Base-by-base conservation (phyloP, 108 stramenopile species). In the Pseudonitzschia pungens region DNA sequence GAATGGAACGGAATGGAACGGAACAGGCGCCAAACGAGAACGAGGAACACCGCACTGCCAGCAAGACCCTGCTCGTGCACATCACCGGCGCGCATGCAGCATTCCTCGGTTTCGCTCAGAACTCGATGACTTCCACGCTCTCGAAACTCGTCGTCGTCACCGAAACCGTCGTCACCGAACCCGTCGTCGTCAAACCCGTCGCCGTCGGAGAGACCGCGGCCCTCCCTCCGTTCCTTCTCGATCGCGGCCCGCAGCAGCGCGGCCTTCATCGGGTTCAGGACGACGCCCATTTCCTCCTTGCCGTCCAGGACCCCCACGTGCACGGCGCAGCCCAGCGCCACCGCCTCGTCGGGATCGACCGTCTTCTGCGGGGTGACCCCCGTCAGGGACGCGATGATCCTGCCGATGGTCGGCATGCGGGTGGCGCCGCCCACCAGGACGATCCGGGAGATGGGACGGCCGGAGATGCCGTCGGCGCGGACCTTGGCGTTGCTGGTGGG, bases 241-340 rank as follows among this genome's bases (percentile, higher is more conserved):
- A 89, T 91, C 69, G 92, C 67, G 11, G 92, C 92, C 59, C 88
- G 60, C 81, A 96, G 80, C 12, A 96, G 78, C 7, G 94, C 91
- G 4, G 92, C 92, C 69, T 93, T 89, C 82, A 96, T 91, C 28
- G 90, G 92, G 59, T 84, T 93, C 74, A 96, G 64, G 0, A 96
- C 94, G 4, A 87, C 85, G 14, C 88, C 90, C 58, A 89, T 56
- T 26, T 86, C 86, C 70, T 92, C 80, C 14, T 87, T 87, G 15
- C 96, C 96, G 70, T 93, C 93, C 40, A 96, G 73, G 26, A 95
- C 84, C n/a, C 93, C 96, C 0, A 88, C 91, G 42, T 96, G 93
- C 0, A 95, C 87, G 12, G 96, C 96, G 74, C 91, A 92, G 12
- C 96, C 96, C 27, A 94, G 69, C 31, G 92, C 91, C 26, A 96